A percentile compares a stretch with the other conserved stretches of the same genome.
Evolutionary conservation across 2,329 filamentous ascomycete genomes (phyloP).

Genomic region (Sporothrix phasma): DNA sequence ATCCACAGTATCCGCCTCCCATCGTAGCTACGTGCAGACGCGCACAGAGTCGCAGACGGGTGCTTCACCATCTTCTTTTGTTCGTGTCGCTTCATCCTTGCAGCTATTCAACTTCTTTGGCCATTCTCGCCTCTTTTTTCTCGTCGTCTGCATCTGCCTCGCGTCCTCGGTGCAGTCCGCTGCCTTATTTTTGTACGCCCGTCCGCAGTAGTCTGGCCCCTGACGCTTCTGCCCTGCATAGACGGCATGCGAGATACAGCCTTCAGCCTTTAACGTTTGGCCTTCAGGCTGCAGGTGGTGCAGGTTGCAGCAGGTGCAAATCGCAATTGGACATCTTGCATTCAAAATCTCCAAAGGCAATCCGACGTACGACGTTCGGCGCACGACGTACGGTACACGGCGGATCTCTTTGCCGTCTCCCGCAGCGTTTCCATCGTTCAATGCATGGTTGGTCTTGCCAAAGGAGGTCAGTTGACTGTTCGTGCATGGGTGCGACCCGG

Average conservation of each 20-base stretch:
- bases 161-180: conserved; percentile 1
- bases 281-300: no score
- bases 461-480: not conserved
- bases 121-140: not conserved
- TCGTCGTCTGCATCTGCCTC: not conserved
- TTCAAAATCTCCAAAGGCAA: not conserved
- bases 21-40: conserved; percentile 1
- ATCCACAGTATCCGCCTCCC: not conserved
- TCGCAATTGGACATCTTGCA: not conserved
- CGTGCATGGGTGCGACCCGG: no score
- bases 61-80: no score
- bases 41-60: no score
- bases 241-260: not conserved
- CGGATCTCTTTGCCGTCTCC: no score
- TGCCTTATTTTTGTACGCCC: not conserved
- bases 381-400: no score
- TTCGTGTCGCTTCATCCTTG: not conserved
- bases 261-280: not conserved
- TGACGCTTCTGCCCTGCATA: not conserved
- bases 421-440: not conserved
- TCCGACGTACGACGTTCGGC: no score
- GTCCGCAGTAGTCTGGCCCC: not conserved
- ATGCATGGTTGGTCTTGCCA: conserved; percentile 1
- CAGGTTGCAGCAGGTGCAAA: not conserved
- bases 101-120: not conserved